phyloP scores from a whole-genome alignment of 495 filamentous ascomycete genomes.

The Hypomontagnella submonticulosa region DNA sequence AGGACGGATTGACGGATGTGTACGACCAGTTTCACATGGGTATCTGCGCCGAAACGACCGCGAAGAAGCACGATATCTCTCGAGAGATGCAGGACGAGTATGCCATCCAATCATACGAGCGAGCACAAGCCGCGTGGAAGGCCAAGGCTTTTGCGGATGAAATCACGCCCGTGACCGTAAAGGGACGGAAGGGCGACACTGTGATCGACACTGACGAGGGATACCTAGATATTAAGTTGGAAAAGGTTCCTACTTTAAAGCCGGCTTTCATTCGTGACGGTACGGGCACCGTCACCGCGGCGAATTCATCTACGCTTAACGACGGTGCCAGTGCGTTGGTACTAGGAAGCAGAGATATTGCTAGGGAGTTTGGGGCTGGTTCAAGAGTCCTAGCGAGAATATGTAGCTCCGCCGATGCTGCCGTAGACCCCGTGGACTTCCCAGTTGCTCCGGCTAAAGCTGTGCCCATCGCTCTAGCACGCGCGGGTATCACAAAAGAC shows the following conservation, averaged over 20 bases:
- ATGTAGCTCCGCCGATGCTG: constrained; percentile 87
- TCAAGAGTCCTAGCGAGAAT: constrained; percentile 86
- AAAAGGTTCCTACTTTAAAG: constrained; percentile 86
- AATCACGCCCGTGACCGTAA: constrained; percentile 85
- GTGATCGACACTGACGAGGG: constrained; percentile 86
- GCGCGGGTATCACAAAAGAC: constrained; percentile 87
- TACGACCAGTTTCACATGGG: constrained; percentile 99
- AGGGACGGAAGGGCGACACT: constrained; percentile 82
- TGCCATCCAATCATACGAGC: constrained; percentile 85
- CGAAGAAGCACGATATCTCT: constrained; percentile 83
- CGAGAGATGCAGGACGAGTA: constrained; percentile 90
- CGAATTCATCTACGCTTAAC: constrained; percentile 91
- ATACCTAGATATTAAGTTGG: constrained; percentile 81
- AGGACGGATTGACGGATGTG: constrained; percentile 95
- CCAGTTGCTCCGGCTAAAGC: constrained; percentile 92
- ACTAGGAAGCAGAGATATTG: constrained; percentile 78
- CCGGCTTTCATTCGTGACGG: constrained; percentile 89
- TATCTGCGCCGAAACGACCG: constrained; percentile 94
- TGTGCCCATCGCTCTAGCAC: constrained; percentile 86
- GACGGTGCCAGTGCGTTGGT: constrained; percentile 95
- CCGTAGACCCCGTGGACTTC: constrained; percentile 94
- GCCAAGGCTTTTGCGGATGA: constrained; percentile 82
- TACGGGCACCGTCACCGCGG: constrained; percentile 91
- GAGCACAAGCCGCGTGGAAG: constrained; percentile 91
- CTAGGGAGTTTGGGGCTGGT: constrained; percentile 74